Conservation (phyloP, 2,329 filamentous ascomycete genomes). For the Mycosphaerella arachidis region DNA sequence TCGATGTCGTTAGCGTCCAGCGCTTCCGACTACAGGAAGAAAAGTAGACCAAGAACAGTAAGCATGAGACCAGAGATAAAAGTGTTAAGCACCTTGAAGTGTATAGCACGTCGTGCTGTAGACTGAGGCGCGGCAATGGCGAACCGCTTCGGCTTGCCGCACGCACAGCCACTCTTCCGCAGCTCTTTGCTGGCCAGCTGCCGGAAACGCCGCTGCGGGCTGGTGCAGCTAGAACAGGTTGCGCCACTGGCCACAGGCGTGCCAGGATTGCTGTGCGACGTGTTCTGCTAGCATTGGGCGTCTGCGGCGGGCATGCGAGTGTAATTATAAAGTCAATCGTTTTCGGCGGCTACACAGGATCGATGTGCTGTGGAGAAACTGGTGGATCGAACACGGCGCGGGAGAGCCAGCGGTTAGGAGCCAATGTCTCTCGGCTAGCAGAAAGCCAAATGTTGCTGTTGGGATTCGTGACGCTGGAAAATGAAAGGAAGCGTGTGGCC, state of each 20-base stretch:
- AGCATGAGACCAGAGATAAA: constrained; percentile 1
- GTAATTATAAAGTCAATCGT: not conserved
- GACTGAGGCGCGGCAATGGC: constrained; percentile 4
- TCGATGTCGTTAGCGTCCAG: constrained; percentile 12
- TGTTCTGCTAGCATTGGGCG: constrained; percentile 6
- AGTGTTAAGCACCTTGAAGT: constrained; percentile 9
- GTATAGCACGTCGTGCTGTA: not conserved
- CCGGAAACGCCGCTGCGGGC: not conserved
- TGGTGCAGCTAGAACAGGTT: not conserved
- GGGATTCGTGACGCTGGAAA: not conserved
- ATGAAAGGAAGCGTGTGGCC: not conserved
- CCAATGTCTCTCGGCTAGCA: not conserved
- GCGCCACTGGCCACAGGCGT: constrained; percentile 5
- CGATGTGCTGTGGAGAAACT: not conserved
- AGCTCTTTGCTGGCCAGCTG: not conserved
- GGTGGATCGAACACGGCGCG: not conserved
- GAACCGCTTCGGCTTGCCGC: not conserved
- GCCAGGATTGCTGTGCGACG: constrained; percentile 4
- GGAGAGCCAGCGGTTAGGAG: constrained; percentile 1
- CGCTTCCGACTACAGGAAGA: constrained; percentile 6
- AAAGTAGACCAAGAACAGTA: not conserved
- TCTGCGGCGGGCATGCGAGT: not conserved
- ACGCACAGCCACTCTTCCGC: not conserved
- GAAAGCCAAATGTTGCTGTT: not conserved
- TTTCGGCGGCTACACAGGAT: not conserved